phyloP scores from a whole-genome alignment of 2,329 filamentous ascomycete species.

The Tothia fuscella region DNA sequence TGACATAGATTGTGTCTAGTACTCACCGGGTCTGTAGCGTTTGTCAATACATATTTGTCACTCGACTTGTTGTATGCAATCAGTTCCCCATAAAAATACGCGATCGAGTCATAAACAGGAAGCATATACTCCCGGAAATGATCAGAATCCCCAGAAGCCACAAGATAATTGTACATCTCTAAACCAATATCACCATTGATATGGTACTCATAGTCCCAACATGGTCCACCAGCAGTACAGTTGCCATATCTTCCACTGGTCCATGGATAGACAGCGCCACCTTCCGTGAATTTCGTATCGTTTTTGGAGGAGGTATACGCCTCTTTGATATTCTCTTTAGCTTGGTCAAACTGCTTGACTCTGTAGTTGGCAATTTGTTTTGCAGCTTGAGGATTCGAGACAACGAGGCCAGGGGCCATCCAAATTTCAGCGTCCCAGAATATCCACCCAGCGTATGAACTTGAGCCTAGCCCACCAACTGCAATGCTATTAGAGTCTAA shows the following conservation, averaged over 20 bases:
- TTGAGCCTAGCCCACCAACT: constrained; percentile 55
- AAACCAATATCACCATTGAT: constrained; percentile 58
- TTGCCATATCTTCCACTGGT: constrained; percentile 56
- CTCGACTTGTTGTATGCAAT: constrained; percentile 47
- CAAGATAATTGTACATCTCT: constrained; percentile 48
- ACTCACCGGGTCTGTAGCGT: constrained; percentile 59
- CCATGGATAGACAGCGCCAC: constrained; percentile 55
- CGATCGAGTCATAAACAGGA: constrained; percentile 52
- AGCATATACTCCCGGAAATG: constrained; percentile 45
- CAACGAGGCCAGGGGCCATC: constrained; percentile 56
- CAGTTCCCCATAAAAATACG: constrained; percentile 48
- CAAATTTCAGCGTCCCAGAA: constrained; percentile 57
- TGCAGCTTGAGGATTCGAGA: constrained; percentile 49
- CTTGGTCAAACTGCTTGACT: constrained; percentile 45
- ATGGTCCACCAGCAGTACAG: constrained; percentile 46
- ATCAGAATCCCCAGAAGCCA: constrained; percentile 45
- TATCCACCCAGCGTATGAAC: constrained; percentile 54
- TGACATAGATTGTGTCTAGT: not conserved
- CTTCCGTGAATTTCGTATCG: constrained; percentile 42
- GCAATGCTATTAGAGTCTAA: constrained; percentile 52
- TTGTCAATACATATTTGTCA: constrained; percentile 38
- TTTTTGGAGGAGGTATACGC: constrained; percentile 48
- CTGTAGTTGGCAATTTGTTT: constrained; percentile 55
- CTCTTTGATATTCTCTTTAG: constrained; percentile 45
- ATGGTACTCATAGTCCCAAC: constrained; percentile 63